phyloP scores from a whole-genome alignment of 2,329 filamentous ascomycete genomes.

The Cladophialophora psammophila region DNA sequence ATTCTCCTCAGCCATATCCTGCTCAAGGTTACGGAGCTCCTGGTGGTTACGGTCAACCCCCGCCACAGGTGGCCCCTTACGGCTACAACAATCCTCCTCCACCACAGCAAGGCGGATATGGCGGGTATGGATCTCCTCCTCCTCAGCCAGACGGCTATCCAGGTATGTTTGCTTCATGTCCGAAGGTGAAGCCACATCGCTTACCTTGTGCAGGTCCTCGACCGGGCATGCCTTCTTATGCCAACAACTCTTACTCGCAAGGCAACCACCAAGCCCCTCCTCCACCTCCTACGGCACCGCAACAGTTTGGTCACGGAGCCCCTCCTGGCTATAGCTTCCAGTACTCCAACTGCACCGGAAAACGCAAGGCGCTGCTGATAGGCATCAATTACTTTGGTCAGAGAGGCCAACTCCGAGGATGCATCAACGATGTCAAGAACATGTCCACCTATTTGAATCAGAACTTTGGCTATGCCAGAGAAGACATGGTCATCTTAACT shows the following conservation, averaged over 20 bases:
- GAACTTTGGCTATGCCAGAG: constrained; percentile 88
- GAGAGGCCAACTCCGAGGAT: constrained; percentile 86
- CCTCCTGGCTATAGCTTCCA: constrained; percentile 83
- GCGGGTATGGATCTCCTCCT: constrained; percentile 39
- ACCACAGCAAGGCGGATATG: constrained; percentile 47
- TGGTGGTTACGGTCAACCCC: constrained; percentile 56
- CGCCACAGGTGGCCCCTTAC: constrained; percentile 45
- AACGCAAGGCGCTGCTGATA: constrained; percentile 86
- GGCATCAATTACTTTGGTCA: constrained; percentile 98
- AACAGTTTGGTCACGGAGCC: constrained; percentile 80
- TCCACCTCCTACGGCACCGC: constrained; percentile 70
- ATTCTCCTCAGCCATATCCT: constrained; percentile 44
- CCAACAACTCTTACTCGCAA: constrained; percentile 25
- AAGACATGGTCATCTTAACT: constrained; percentile 96
- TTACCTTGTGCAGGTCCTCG: constrained; percentile 28
- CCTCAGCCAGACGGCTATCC: constrained; percentile 51
- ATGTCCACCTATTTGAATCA: constrained; percentile 91
- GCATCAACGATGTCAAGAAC: constrained; percentile 97
- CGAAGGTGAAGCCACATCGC: constrained; percentile 1
- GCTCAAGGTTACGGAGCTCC: constrained; percentile 37
- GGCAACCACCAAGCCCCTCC: constrained; percentile 62
- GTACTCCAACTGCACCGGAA: constrained; percentile 89
- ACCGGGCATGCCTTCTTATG: constrained; percentile 38
- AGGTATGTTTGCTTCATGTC: constrained; percentile 43
- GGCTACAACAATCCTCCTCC: constrained; percentile 43